Evolutionary conservation across 2,329 filamentous ascomycete genomes (phyloP), one percentile per base, ranked within the genome.

Genomic region (Chaetomium strumarium): DNA sequence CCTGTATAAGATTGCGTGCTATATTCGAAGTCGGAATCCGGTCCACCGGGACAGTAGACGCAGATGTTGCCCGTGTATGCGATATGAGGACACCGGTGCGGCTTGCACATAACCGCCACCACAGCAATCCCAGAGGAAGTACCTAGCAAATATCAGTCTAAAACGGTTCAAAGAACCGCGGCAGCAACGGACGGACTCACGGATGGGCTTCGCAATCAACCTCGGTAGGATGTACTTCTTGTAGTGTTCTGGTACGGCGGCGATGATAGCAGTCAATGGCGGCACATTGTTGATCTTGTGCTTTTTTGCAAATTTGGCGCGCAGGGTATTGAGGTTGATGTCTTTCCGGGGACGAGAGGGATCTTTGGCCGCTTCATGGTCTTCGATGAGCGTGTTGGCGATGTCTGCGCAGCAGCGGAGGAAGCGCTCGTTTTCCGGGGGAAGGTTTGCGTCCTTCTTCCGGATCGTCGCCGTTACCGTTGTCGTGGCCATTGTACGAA

Each of bases 91-190:
- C 93, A 99, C 67, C 93, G 80, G 69, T 99, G 93, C 20, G 93
- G 93, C 71, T 99, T 99, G 79, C 93, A 97, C 93, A 99, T 99
- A 61, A 99, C 95, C 40, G 95, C 93, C 43, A 99, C 93, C 9
- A 99, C 93, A 2, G 93, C 93, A 63, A 99, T 99, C 53, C 93
- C 93, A 48, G 91, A 96, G 0, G 92, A 95, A 14, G 92, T 96
- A 63, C 90, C 84, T 88, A 59, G 8, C 1, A 3, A 10, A 8
- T 20, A 37, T 59, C 29, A 60, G 51, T 14, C 14, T 8, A 7
- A 2, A 10, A 13, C 5, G 6, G 12, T 2, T n/a, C 13, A n/a
- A 14, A 37, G 3, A n/a, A 3, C 4, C 10, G 11, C 8, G 8
- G 17, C 19, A 40, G n/a, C 7, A 20, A 24, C 10, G 38, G 38